phyloP scores from a whole-genome alignment of 306 rosid species.

The Dryas octopetala region DNA sequence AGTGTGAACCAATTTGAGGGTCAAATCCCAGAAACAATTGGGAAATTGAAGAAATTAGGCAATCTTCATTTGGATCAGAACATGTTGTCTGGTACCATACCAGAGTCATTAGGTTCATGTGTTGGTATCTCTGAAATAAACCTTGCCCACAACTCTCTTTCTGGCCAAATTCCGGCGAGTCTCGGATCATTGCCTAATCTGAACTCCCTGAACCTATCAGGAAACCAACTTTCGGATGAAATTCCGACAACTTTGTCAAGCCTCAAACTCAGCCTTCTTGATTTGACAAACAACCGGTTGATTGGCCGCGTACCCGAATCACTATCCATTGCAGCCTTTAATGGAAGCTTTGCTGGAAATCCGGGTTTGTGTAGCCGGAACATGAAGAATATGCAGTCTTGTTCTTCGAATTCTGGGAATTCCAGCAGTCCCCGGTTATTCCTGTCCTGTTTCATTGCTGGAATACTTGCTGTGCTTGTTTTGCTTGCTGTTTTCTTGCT shows the following conservation, averaged over 20 bases:
- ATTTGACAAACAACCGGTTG: conserved; percentile 64
- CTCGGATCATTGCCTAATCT: conserved; percentile 64
- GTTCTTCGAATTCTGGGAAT: conserved; percentile 39
- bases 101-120: conserved; percentile 73
- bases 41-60: conserved; percentile 54
- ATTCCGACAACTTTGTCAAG: conserved; percentile 62
- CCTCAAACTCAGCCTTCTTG: conserved; percentile 67
- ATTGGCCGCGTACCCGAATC: conserved; percentile 64
- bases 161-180: conserved; percentile 57
- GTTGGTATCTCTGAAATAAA: conserved; percentile 49
- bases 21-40: conserved; percentile 57
- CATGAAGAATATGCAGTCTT: conserved; percentile 38
- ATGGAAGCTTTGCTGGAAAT: conserved; percentile 62
- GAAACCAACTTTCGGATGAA: conserved; percentile 61
- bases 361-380: conserved; percentile 73
- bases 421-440: conserved; percentile 33
- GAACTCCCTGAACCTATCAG: conserved; percentile 76
- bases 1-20: conserved; percentile 62
- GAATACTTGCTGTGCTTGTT: conserved; percentile 41
- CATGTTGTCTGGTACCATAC: conserved; percentile 62
- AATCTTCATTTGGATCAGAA: conserved; percentile 52
- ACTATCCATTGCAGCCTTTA: conserved; percentile 55
- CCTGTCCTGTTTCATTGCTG: conserved; percentile 49
- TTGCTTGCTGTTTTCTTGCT: conserved; percentile 37
- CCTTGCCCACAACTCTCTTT: conserved; percentile 58